Percentiles rank a stretch among this genome's conserved stretches.
phyloP scores from a whole-genome alignment of 306 rosid species.

The Prinsepia uniflora region DNA sequence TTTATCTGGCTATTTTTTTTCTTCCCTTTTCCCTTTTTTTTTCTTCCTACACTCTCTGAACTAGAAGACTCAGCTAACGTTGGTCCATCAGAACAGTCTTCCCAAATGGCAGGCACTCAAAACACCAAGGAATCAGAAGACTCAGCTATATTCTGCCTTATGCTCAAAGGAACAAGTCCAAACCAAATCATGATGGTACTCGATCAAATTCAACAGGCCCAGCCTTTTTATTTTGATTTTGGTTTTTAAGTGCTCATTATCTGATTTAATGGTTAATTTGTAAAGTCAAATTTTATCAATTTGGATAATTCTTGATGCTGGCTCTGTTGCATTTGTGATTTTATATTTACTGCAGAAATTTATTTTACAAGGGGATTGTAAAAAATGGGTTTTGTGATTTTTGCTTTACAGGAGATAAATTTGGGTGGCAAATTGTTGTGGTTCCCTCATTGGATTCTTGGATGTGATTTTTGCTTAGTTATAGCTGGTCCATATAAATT shows the following conservation, averaged over 20 bases:
- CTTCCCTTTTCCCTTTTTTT: slow-evolving; percentile 12
- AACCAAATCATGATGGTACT: slow-evolving; percentile 71
- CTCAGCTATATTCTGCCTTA: slow-evolving; percentile 84
- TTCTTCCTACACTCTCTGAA: slow-evolving; percentile 57
- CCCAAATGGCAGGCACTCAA: slow-evolving; percentile 73
- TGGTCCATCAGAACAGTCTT: slow-evolving; percentile 82
- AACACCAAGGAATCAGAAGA: slow-evolving; percentile 91
- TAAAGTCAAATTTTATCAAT: neutral
- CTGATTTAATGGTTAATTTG: neutral
- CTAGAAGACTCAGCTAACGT: slow-evolving; percentile 53
- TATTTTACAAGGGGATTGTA: neutral
- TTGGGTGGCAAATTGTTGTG: slow-evolving; percentile 74
- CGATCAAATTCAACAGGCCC: slow-evolving; percentile 34
- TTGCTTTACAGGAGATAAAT: slow-evolving; percentile 58
- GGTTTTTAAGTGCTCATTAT: neutral
- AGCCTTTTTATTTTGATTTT: neutral
- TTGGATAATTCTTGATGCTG: neutral
- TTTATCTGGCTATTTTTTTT: neutral
- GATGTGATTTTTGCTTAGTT: too few species aligned
- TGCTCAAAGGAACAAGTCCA: slow-evolving; percentile 92
- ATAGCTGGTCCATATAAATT: too few species aligned
- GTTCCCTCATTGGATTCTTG: slow-evolving; percentile 59
- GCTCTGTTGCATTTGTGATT: neutral
- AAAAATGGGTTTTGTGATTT: neutral
- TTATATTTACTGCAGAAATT: neutral